Evolutionary conservation across 352 stramenopile species (phyloP).

Genomic region (Globisporangium splendens): DNA sequence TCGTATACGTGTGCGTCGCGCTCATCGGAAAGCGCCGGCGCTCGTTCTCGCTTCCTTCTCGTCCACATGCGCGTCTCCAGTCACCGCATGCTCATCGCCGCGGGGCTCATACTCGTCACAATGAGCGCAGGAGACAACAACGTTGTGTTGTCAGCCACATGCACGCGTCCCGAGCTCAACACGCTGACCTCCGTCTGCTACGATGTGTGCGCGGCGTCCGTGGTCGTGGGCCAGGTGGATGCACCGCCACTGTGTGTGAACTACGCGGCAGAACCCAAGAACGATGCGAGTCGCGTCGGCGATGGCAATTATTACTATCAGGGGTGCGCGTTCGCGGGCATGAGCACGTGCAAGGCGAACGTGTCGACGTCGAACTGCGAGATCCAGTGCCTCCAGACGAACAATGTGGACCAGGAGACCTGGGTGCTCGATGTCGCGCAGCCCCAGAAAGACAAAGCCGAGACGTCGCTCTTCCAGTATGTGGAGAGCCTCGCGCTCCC

Average conservation of each 20-base stretch:
- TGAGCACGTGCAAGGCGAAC: constrained; percentile 47
- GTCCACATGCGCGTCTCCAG: not conserved
- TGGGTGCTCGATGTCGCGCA: constrained; percentile 64
- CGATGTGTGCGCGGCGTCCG: constrained; percentile 25
- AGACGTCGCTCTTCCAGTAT: constrained; percentile 56
- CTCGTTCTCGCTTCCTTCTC: too few species aligned
- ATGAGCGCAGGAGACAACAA: not conserved
- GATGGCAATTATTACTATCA: constrained; percentile 64
- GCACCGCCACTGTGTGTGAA: constrained; percentile 48
- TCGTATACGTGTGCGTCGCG: too few species aligned
- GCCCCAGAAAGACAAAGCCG: constrained; percentile 56
- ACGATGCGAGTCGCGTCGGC: constrained; percentile 25
- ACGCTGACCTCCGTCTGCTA: constrained; percentile 63
- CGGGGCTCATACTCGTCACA: not conserved
- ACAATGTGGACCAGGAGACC: constrained; percentile 22
- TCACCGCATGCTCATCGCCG: not conserved
- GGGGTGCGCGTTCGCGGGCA: constrained; percentile 45
- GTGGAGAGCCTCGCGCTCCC: constrained; percentile 55
- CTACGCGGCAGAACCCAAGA: constrained; percentile 36
- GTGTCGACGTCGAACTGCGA: constrained; percentile 44
- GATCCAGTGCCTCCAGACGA: constrained; percentile 58
- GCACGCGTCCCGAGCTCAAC: constrained; percentile 36
- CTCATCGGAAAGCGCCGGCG: too few species aligned
- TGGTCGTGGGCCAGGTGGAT: not conserved
- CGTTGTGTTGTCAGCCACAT: constrained; percentile 14